A percentile compares a stretch with the other conserved stretches of the same genome.
These are phyloP conservation scores for Aspergillus sp. DNA, from an alignment of 2,329 filamentous ascomycete genomes.

Conservation along the genomic window DNA sequence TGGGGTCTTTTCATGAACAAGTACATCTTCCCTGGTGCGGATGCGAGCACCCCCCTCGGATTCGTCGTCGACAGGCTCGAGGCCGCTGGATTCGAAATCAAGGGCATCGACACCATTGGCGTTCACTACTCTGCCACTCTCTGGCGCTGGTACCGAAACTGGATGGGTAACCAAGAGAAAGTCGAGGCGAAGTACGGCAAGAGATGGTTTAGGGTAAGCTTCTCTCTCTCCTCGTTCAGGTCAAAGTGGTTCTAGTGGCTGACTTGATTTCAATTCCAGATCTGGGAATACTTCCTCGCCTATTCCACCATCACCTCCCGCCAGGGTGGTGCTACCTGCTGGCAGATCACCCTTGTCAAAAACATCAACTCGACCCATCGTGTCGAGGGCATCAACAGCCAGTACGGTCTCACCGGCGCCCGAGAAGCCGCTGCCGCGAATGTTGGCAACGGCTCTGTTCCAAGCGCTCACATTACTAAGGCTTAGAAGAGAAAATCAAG, in stretches of 20 bases:
- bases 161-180: constrained; percentile 91
- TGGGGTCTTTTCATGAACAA: constrained; percentile 99
- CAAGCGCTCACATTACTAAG: constrained; percentile 42
- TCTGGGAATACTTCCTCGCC: constrained; percentile 91
- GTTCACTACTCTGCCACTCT: constrained; percentile 96
- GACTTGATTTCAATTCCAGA: constrained; percentile 51
- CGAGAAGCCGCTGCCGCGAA: constrained; percentile 53
- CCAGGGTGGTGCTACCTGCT: constrained; percentile 83
- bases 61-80: constrained; percentile 86
- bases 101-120: constrained; percentile 88
- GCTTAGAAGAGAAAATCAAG: constrained; percentile 26
- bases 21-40: constrained; percentile 96
- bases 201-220: constrained; percentile 88
- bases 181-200: constrained; percentile 93
- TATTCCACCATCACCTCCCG: constrained; percentile 83
- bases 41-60: constrained; percentile 90
- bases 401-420: constrained; percentile 72
- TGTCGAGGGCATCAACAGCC: constrained; percentile 71
- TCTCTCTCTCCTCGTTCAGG: background rate
- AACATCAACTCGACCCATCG: constrained; percentile 88
- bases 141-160: constrained; percentile 99
- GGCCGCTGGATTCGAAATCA: constrained; percentile 86
- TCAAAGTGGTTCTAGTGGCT: background rate
- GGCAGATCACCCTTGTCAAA: constrained; percentile 85
- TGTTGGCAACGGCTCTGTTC: constrained; percentile 39